Percentiles rank a stretch among this genome's conserved stretches.
These are phyloP conservation scores for Fusarium lateritium DNA, from an alignment of 2,329 filamentous ascomycete genomes.

Conservation along the genomic window DNA sequence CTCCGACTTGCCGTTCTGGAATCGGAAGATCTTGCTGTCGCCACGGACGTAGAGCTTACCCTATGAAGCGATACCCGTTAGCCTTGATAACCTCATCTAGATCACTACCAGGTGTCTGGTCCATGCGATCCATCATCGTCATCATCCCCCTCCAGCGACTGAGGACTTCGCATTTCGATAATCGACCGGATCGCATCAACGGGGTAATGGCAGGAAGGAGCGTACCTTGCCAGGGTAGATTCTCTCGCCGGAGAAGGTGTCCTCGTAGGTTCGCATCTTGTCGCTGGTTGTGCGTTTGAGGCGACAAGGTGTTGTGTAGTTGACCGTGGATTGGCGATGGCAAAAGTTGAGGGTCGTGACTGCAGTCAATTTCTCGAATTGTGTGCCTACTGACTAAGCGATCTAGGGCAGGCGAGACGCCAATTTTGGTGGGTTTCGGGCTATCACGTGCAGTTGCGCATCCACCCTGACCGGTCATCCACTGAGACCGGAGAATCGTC, in stretches of 20 bases:
- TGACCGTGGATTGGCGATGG: constrained; percentile 58
- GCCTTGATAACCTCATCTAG: constrained; percentile 39
- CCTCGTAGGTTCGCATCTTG: constrained; percentile 78
- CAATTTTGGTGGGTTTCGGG: constrained; percentile 35
- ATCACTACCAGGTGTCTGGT: constrained; percentile 24
- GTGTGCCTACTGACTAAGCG: constrained; percentile 60
- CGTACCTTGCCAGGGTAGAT: constrained; percentile 79
- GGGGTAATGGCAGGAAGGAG: constrained; percentile 32
- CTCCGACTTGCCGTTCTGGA: constrained; percentile 99
- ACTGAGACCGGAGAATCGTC: constrained; percentile 38
- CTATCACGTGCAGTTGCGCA: constrained; percentile 52
- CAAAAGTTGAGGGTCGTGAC: constrained; percentile 54
- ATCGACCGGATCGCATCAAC: constrained; percentile 45
- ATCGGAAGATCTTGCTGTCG: constrained; percentile 99
- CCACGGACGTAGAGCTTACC: constrained; percentile 99
- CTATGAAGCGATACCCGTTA: constrained; percentile 65
- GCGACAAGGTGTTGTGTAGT: constrained; percentile 61
- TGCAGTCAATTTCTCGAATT: constrained; percentile 60
- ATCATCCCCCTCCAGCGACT: constrained; percentile 26
- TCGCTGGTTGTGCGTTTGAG: constrained; percentile 57
- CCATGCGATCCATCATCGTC: constrained; percentile 35
- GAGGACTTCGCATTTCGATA: constrained; percentile 37
- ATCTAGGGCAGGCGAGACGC: constrained; percentile 56
- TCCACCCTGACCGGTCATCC: constrained; percentile 15
- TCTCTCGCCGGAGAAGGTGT: constrained; percentile 76